These are phyloP conservation scores for Papiliotrema laurentii DNA, from an alignment of 1,284 basidiomycete genomes.

Conservation along the genomic window DNA sequence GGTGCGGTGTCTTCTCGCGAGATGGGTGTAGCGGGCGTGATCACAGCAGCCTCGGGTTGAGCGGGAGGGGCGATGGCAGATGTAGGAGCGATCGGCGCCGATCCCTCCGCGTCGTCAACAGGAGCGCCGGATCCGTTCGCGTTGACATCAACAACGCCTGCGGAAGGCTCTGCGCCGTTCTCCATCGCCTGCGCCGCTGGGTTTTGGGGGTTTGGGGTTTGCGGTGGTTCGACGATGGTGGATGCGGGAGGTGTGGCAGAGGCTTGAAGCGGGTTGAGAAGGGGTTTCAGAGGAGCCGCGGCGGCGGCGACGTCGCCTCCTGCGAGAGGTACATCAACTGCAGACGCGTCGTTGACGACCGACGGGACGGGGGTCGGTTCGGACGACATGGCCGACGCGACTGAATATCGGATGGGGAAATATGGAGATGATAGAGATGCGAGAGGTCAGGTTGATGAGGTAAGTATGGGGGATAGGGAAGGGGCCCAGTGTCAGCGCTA, in stretches of 20 bases:
- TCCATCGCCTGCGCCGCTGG: slow-evolving; percentile 17
- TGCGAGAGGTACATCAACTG: no score
- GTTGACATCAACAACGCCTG: slow-evolving; percentile 3
- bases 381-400: not conserved
- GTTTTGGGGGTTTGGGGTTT: slow-evolving; percentile 26
- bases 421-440: not conserved
- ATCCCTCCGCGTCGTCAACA: not conserved
- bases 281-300: slow-evolving; percentile 21
- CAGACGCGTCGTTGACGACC: slow-evolving; percentile 6
- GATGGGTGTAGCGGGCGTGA: not conserved
- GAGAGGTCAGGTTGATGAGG: not conserved
- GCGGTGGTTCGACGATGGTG: slow-evolving; percentile 34
- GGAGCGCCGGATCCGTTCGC: not conserved
- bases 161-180: slow-evolving; percentile 11
- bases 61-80: not conserved
- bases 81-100: not conserved
- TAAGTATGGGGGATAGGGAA: not conserved
- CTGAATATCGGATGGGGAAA: not conserved
- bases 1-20: slow-evolving; percentile 7
- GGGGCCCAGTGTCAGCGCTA: not conserved
- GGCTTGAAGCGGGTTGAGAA: slow-evolving; percentile 35
- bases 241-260: slow-evolving; percentile 27
- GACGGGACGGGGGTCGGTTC: not conserved
- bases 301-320: not conserved
- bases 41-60: not conserved